Percentiles rank a stretch among this genome's conserved stretches.
phyloP scores from a whole-genome alignment of 306 rosid genomes.

The Neltuma alba region DNA sequence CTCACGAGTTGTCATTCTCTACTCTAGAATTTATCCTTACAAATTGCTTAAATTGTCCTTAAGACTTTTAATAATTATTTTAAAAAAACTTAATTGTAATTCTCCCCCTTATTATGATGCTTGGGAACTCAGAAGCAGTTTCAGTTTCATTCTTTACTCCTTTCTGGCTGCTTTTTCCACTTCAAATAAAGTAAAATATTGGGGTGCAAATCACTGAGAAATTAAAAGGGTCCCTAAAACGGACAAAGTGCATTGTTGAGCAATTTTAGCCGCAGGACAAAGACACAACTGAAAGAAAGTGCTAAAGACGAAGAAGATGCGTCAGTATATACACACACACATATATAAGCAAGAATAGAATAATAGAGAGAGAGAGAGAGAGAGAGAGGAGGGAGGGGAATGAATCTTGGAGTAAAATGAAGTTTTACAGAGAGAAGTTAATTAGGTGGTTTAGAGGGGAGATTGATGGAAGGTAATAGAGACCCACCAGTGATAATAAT shows the following conservation, averaged over 20 bases:
- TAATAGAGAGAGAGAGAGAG: neutral
- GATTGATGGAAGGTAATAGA: conserved; percentile 35
- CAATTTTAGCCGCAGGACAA: conserved; percentile 21
- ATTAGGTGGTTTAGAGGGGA: conserved; percentile 48
- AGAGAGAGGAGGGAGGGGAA: neutral
- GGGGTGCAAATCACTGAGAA: too few species aligned
- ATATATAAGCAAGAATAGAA: too few species aligned
- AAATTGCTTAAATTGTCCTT: too few species aligned
- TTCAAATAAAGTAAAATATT: neutral
- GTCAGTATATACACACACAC: too few species aligned
- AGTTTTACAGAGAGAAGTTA: conserved; percentile 24
- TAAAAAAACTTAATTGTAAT: too few species aligned
- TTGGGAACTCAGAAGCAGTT: neutral
- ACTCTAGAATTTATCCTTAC: too few species aligned
- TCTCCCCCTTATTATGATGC: conserved; percentile 13
- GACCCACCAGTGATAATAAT: conserved; percentile 67
- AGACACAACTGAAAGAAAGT: neutral
- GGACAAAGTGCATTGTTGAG: conserved; percentile 38
- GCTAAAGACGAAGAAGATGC: too few species aligned
- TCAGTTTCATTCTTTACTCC: neutral
- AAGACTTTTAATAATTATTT: too few species aligned
- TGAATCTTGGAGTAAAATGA: conserved; percentile 45
- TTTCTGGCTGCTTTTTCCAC: neutral
- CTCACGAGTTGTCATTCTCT: too few species aligned
- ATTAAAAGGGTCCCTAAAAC: neutral